Percentiles rank a stretch among this genome's conserved stretches.
These are phyloP conservation scores for Hevea brasiliensis DNA, from an alignment of 345 rosid species.

Conservation along the genomic window DNA sequence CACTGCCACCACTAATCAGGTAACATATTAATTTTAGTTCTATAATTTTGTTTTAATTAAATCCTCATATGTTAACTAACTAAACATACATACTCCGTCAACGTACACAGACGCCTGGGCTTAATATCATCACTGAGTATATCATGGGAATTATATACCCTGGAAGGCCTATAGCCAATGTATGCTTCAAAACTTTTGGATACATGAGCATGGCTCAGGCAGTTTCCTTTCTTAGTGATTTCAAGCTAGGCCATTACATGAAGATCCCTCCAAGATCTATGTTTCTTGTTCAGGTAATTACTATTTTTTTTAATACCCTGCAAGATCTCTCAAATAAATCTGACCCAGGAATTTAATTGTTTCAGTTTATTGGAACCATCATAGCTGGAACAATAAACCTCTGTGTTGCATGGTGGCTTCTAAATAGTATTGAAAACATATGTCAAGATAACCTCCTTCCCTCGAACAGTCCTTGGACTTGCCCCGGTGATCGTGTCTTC, in stretches of 20 bases:
- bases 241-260: slow-evolving; percentile 29
- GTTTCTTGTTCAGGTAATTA: slow-evolving; percentile 20
- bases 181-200: slow-evolving; percentile 22
- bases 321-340: background rate
- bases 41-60: background rate
- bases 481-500: slow-evolving; percentile 15
- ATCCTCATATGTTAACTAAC: too few species aligned
- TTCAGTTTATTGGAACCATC: slow-evolving; percentile 16
- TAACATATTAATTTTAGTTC: slow-evolving; percentile 10
- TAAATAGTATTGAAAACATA: slow-evolving; percentile 7
- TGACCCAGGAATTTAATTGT: background rate
- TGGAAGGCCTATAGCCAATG: slow-evolving; percentile 26
- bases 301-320: background rate
- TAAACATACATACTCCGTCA: background rate
- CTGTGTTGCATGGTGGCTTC: slow-evolving; percentile 22
- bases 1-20: slow-evolving; percentile 53
- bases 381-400: slow-evolving; percentile 19
- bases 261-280: slow-evolving; percentile 28
- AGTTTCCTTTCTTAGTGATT: slow-evolving; percentile 23
- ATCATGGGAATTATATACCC: slow-evolving; percentile 16
- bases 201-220: slow-evolving; percentile 25
- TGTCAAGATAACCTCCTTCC: slow-evolving; percentile 22
- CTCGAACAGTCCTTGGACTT: slow-evolving; percentile 20
- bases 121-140: slow-evolving; percentile 23
- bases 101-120: slow-evolving; percentile 20